Evolutionary conservation across 78 protist species (phyloP), one percentile per base, ranked within the genome.

Genomic region (Dictyostelium firmibasis): DNA sequence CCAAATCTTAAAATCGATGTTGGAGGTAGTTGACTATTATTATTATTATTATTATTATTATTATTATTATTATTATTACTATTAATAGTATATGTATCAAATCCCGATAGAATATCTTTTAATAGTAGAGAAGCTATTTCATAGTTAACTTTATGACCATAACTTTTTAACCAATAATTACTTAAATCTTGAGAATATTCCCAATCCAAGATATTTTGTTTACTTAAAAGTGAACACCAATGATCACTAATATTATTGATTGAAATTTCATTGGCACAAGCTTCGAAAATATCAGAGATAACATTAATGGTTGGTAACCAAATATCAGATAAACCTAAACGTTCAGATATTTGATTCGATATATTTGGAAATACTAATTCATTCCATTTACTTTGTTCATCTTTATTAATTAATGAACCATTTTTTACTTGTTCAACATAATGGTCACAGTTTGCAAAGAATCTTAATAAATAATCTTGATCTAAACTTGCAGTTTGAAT

Each of bases 81-180:
- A 41, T 35, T 77, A 3, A 27, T 41, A 27, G 43, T 35, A 67
- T 38, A 88, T 6, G 2, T 3, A 64, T 88, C 93, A 18, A 88
- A 41, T 27, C 43, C 38, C 2, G 25, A 16, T 5, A 88, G 14
- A 36, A 88, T 79, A 31, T 78, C 86, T 43, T 88, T 10, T 29
- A 84, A 43, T 3, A 67, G 36, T 9, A 10, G 6, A 11, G 93
- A 79, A 27, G 72, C 36, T 4, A 88, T 88, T 23, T 70, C 43
- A 44, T 88, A 88, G 44, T 88, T 88, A 6, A 43, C n/a, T 60
- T 38, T 16, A 44, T 78, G 20, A 11, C 93, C 93, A 88, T 78
- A 88, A 20, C 86, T 64, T 50, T 88, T 88, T 9, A 57, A 23
- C 93, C 93, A 88, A 67, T 88, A 88, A 29, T 53, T 79, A 27